A percentile compares a stretch with the other conserved stretches of the same genome.
phyloP scores from a whole-genome alignment of 2,329 filamentous ascomycete genomes.

The Colletotrichum orchidophilum region DNA sequence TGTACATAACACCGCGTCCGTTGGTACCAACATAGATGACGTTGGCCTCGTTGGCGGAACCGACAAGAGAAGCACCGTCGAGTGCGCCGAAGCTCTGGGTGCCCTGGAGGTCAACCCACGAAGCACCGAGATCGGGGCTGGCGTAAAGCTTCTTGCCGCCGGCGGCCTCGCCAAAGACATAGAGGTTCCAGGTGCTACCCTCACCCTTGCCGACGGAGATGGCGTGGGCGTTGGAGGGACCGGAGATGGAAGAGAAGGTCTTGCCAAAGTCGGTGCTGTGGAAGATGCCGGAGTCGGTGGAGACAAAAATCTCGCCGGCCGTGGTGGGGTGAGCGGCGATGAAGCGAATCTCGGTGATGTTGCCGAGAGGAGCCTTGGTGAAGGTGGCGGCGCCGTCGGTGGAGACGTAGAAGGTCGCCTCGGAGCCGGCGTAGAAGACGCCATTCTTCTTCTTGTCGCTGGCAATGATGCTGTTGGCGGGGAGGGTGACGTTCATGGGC shows the following conservation, averaged over 20 bases:
- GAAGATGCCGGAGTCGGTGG: constrained; percentile 64
- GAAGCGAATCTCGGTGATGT: constrained; percentile 59
- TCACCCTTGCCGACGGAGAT: constrained; percentile 55
- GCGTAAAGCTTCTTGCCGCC: constrained; percentile 56
- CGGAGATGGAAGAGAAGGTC: constrained; percentile 52
- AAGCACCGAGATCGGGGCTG: constrained; percentile 51
- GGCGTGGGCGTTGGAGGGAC: constrained; percentile 50
- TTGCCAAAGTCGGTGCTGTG: constrained; percentile 61
- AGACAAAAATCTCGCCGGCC: constrained; percentile 69
- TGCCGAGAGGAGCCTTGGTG: constrained; percentile 45
- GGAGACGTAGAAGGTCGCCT: constrained; percentile 60
- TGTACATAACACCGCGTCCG: constrained; percentile 55
- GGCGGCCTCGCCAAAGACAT: constrained; percentile 56
- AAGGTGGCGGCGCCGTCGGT: constrained; percentile 59
- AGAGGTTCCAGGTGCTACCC: constrained; percentile 53
- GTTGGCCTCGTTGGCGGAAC: constrained; percentile 55
- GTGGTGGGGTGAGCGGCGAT: constrained; percentile 65
- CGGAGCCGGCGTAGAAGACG: constrained; percentile 61
- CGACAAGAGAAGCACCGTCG: constrained; percentile 49
- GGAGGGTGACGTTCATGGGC: constrained; percentile 57
- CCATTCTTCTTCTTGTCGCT: constrained; percentile 63
- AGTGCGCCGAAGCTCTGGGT: constrained; percentile 56
- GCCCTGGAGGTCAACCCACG: constrained; percentile 59
- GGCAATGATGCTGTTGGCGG: constrained; percentile 58
- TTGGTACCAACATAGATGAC: constrained; percentile 62